Conservation (phyloP, 2,329 filamentous ascomycete genomes). For the Exophiala bonariae region DNA sequence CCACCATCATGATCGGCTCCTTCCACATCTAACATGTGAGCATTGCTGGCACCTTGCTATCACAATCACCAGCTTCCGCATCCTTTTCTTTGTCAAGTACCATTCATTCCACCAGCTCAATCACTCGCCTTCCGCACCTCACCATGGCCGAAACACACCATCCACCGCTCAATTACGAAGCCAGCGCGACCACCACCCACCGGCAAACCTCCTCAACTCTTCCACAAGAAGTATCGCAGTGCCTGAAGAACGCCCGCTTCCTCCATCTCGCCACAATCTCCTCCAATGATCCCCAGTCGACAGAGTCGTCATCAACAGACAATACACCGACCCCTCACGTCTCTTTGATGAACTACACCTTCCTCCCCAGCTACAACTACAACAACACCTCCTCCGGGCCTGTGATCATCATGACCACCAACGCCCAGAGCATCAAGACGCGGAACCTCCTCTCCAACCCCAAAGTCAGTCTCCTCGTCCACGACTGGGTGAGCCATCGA, state of each 20-base stretch:
- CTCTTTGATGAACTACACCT: conserved; percentile 98
- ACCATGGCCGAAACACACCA: conserved; percentile 52
- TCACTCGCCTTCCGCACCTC: background rate
- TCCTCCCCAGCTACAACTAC: conserved; percentile 61
- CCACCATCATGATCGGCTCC: no score
- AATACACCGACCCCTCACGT: conserved; percentile 78
- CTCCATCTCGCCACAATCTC: conserved; percentile 89
- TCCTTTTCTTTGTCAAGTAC: no score
- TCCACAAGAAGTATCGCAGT: conserved; percentile 82
- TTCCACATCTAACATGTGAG: no score
- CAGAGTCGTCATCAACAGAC: background rate
- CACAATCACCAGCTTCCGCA: no score
- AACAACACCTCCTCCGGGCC: conserved; percentile 48
- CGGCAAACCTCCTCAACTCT: conserved; percentile 68
- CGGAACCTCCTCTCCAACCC: conserved; percentile 81
- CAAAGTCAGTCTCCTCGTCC: conserved; percentile 88
- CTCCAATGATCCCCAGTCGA: conserved; percentile 12
- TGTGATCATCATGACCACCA: conserved; percentile 93
- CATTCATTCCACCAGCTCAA: background rate
- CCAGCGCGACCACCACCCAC: conserved; percentile 71
- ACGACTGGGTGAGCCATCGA: conserved; percentile 95
- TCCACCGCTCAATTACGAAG: conserved; percentile 72
- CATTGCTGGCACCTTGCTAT: no score
- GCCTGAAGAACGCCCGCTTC: conserved; percentile 91
- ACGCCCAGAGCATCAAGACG: conserved; percentile 69